Evolutionary conservation across 208 protist genomes (phyloP).

Genomic region (Leishmania lainsoni): DNA sequence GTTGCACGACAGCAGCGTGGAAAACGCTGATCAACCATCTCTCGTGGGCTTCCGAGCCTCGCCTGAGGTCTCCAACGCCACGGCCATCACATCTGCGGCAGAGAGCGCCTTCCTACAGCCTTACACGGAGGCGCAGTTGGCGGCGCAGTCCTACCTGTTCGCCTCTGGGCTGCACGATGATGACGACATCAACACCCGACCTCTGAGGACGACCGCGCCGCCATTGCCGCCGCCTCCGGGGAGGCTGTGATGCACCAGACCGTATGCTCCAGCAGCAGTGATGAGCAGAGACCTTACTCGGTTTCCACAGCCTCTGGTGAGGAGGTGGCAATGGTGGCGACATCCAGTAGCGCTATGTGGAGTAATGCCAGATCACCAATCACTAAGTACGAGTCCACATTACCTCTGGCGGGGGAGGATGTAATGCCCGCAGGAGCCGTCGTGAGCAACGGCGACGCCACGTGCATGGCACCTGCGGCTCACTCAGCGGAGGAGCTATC

Average conservation of each 20-base stretch:
- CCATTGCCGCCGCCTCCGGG: neutral
- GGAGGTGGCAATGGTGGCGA: neutral
- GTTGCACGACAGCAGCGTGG: neutral
- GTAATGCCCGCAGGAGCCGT: neutral
- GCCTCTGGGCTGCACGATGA: neutral
- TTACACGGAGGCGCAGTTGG: conserved; percentile 19
- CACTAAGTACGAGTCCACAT: neutral
- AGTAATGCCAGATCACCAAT: no score
- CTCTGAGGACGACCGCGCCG: neutral
- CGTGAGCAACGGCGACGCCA: neutral
- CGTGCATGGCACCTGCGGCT: neutral
- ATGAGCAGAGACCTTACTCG: neutral
- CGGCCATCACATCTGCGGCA: conserved; percentile 9
- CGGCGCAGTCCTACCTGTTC: neutral
- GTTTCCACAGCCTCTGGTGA: conserved; percentile 6
- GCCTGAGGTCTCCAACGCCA: conserved; percentile 6
- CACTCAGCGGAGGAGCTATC: neutral
- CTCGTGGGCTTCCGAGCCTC: neutral
- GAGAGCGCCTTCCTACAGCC: conserved; percentile 13
- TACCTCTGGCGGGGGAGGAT: neutral
- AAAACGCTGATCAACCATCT: neutral
- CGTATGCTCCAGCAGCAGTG: neutral
- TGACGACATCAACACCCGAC: neutral
- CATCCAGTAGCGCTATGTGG: neutral
- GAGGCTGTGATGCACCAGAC: neutral